Conservation (phyloP, 78 protist species). For the Emiliania huxleyi region DNA sequence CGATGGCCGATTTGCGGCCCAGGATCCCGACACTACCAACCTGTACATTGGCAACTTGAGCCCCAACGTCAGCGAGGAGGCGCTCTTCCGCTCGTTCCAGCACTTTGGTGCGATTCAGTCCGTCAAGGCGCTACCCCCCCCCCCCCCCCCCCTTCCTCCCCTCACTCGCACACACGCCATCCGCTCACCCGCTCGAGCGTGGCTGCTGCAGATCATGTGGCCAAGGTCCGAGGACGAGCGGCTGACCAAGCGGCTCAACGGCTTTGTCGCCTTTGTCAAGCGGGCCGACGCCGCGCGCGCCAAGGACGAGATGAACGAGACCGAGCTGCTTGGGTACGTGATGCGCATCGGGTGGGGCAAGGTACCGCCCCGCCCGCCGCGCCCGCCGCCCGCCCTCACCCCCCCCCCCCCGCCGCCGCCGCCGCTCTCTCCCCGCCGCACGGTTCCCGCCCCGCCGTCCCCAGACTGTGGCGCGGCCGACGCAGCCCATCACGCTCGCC, state of each 20-base stretch:
- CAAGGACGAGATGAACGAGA: neutral
- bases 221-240: slow-evolving; percentile 27
- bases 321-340: neutral
- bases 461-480: neutral
- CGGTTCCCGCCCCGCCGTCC: too few species aligned
- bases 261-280: slow-evolving; percentile 14
- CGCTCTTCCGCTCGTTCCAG: neutral
- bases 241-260: slow-evolving; percentile 10
- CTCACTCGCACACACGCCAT: too few species aligned
- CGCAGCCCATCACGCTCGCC: neutral
- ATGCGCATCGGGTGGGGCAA: slow-evolving; percentile 41
- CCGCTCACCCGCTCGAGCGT: too few species aligned
- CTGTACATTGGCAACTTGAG: slow-evolving; percentile 35
- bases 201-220: neutral
- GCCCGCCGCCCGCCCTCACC: too few species aligned
- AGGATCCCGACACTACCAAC: slow-evolving; percentile 30
- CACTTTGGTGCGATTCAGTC: neutral
- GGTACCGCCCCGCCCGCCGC: too few species aligned
- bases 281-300: slow-evolving; percentile 26
- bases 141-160: neutral
- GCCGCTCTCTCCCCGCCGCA: too few species aligned
- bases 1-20: neutral
- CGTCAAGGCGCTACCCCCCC: neutral
- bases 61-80: neutral
- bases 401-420: too few species aligned